Base-by-base conservation (phyloP, 176 grass and related monocot species). In the Eragrostis curvula region DNA sequence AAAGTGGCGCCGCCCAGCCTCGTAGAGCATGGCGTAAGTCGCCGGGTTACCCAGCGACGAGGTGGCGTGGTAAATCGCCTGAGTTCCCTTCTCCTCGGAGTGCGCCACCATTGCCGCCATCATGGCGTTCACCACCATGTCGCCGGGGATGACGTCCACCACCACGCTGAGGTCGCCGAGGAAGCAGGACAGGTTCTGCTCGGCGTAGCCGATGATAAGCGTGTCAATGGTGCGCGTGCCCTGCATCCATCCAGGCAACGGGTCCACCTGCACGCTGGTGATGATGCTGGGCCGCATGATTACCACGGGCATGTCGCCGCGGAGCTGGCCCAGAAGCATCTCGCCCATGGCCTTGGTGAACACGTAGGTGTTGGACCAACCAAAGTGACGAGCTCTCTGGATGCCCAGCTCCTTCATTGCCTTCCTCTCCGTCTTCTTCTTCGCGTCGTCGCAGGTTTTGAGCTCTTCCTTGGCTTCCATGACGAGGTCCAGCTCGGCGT, bases 111-210 rank as follows among this genome's bases (percentile, higher is more conserved):
- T 84, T 6, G 94, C 75, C 13, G 66, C 82, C 50, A 93, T 86
- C 89, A 94, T 97, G 18, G 94, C 91, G 71, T 97, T 97, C 53
- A 88, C 94, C 70, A 94, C 94, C 94, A 97, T 94, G 74, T 97
- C 94, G 20, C 89, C 94, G 11, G 94, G 94, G 68, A 97, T 91
- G 57, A 95, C 85, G 81, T 95, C 90, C 90, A 90, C 88, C 45
- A 77, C 83, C 15, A 87, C 39, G 5, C 80, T 66, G 27, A 91
- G 87, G 83, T 95, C 82, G 47, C 49, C 87, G 21, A 95, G 66
- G 81, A 89, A 95, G 85, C 93, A 95, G 3, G 93, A 82, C 17
- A 95, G 82, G 29, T 92, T 95, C 71, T 89, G 90, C 80, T 88
- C 90, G 18, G 87, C 81, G 50, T 88, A 95, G 5, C 93, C 90